phyloP scores from a whole-genome alignment of 441 rosid genomes.

The Daphne laureola region DNA sequence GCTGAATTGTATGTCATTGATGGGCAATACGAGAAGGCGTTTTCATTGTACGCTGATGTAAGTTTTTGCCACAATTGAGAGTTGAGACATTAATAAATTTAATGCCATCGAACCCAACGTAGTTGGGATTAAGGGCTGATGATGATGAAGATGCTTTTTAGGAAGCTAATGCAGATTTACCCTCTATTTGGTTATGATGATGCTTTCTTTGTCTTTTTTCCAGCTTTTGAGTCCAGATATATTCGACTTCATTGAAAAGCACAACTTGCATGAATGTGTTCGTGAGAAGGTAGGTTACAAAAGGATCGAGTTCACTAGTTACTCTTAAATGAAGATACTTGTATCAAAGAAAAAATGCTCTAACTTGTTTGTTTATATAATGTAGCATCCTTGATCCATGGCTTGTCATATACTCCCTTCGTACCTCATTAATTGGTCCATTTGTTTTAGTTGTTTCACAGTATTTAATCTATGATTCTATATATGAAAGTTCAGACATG shows the following conservation, averaged over 20 bases:
- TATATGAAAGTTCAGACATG: no score
- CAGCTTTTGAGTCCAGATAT: constrained; percentile 96
- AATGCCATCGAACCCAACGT: no score
- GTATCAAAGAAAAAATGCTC: neutral
- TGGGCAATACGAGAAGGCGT: constrained; percentile 90
- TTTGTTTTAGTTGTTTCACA: no score
- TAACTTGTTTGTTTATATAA: neutral
- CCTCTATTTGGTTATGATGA: constrained; percentile 11
- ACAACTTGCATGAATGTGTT: constrained; percentile 73
- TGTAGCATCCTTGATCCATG: neutral
- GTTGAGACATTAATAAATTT: constrained; percentile 11
- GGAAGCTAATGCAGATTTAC: constrained; percentile 4
- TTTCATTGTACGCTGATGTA: constrained; percentile 95
- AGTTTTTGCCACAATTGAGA: constrained; percentile 35
- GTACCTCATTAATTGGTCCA: no score
- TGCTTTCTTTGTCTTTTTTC: constrained; percentile 18
- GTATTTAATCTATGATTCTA: no score
- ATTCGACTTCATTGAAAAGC: constrained; percentile 83
- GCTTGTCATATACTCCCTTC: no score
- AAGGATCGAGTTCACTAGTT: constrained; percentile 3
- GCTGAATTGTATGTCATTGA: constrained; percentile 87
- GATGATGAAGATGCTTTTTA: constrained; percentile 1
- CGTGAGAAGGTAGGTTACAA: constrained; percentile 75
- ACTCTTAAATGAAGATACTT: neutral
- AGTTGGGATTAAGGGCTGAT: no score